Evolutionary conservation across 306 rosid genomes (phyloP), one percentile per base, ranked within the genome.

Genomic region (Begonia masoniana): DNA sequence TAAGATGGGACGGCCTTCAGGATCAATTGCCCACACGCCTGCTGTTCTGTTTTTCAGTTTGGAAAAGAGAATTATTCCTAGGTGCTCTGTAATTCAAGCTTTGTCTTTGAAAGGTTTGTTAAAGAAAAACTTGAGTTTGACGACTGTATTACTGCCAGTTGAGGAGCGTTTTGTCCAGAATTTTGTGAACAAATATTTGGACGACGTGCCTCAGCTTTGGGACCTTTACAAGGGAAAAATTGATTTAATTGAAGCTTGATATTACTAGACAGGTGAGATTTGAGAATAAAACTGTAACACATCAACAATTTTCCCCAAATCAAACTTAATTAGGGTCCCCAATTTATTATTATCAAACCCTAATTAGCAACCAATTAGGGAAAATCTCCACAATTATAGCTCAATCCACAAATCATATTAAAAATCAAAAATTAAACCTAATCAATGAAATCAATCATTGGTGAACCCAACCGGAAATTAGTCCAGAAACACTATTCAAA

Each of bases 1-100:
- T 36, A 62, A 61, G 36, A 62, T 66, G 67, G 72, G 68, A 12
- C 59, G 50, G 41, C 41, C 55, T 2, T 16, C 63, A 0, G 17
- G 13, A 7, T 15, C 12, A 11, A 57, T 74, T 50, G 60, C 60
- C 0, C 61, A 16, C 9, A 14, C 10, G n/a, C 66, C 75, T 0
- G 12, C 1, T 8, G 14, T 61, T 23, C 12, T 69, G 36, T 0
- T 9, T 26, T 58, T 42, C 55, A 74, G 60, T 48, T 53, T 68
- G 61, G 63, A 74, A 62, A 69, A 45, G 69, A 52, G 69, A 43
- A 74, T 50, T 3, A 15, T 60, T 7, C 72, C 69, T 4, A 61
- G 75, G 54, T 61, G 59, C 24, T 69, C 41, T 9, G 72, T 65
- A 50, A 36, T 69, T 10, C 19, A 46, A 39, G 55, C 62, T 62